Evolutionary conservation across 73 alveolate species (phyloP), one percentile per base, ranked within the genome.

Genomic region (Paramecium tetraurelia): DNA sequence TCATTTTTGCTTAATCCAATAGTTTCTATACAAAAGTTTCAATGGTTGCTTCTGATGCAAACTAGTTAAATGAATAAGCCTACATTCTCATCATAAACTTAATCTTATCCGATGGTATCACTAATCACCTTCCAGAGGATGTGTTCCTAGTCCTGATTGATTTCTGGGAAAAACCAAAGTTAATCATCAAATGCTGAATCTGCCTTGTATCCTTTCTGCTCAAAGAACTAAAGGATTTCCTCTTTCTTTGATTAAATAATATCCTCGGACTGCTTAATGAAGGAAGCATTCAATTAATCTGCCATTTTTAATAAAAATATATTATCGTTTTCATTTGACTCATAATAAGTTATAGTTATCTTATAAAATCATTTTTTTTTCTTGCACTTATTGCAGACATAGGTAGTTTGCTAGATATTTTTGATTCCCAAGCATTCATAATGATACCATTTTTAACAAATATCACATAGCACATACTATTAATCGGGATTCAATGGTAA

Each of bases 401-500:
- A 59, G 9, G 6, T 20, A 24, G 5, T 59, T 59, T 59, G 4
- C 21, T 24, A 59, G 5, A 11, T 59, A 7, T 22, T 0, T 21
- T 59, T 59, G 40, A 59, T 29, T 18, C 77, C 98, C 92, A 94
- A 86, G 77, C 99, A 96, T 85, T 93, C 50, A 21, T 98, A 97
- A 86, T 96, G 99, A 89, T 50, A 95, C 99, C 99, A 96, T 70
- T 95, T 88, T 58, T 86, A 70, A 86, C 99, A 96, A 72, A 59
- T 86, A 80, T 96, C 99, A 59, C 99, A 96, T 84, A 92, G 90
- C 2, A 96, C 93, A 86, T 95, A 96, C 75, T 95, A 85, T 80
- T 90, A 92, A 86, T 96, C 96, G 6, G 99, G 99, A 84, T 96
- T 96, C n/a, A 96, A 71, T 11, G 99, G 99, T 75, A 94, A 95